Percentiles rank a stretch among this genome's conserved stretches.
Evolutionary conservation across 495 filamentous ascomycete species (phyloP).

Genomic region (Trichoderma reesei): DNA sequence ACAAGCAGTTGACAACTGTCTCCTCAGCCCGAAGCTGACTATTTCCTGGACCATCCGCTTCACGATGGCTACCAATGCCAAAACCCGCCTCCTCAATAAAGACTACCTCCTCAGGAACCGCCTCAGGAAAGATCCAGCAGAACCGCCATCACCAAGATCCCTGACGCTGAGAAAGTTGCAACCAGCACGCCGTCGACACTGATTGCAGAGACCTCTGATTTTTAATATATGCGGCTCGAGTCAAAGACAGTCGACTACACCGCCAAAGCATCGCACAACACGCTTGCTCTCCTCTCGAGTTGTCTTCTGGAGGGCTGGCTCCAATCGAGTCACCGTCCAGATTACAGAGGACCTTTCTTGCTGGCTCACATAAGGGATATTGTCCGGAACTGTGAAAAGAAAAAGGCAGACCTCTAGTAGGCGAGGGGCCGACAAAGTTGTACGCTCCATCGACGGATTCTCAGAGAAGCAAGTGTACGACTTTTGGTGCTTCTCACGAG

Average conservation of each 20-base stretch:
- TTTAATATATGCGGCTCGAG: not conserved
- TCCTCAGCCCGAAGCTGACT: not conserved
- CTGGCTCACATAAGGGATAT: slow-evolving; percentile 29
- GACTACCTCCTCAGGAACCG: not conserved
- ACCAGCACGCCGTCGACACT: not conserved
- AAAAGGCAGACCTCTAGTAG: too few relatives aligned
- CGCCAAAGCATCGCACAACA: not conserved
- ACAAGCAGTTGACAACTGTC: not conserved
- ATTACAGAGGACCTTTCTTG: slow-evolving; percentile 41
- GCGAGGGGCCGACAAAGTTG: too few relatives aligned
- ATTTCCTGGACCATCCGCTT: not conserved
- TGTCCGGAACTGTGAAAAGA: slow-evolving; percentile 34
- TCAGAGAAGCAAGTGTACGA: not conserved
- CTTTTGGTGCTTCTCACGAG: not conserved
- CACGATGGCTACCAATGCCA: not conserved
- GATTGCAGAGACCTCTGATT: not conserved
- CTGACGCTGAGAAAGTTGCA: not conserved
- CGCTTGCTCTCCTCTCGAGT: not conserved
- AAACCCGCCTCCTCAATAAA: not conserved
- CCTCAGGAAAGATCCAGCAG: not conserved
- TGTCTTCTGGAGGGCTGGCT: not conserved
- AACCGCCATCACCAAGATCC: not conserved
- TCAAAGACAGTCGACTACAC: not conserved
- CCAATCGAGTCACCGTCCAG: not conserved
- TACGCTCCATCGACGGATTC: not conserved